Evolutionary conservation across 1,284 basidiomycete genomes (phyloP).

Genomic region (Singerocomus rubriflavus): DNA sequence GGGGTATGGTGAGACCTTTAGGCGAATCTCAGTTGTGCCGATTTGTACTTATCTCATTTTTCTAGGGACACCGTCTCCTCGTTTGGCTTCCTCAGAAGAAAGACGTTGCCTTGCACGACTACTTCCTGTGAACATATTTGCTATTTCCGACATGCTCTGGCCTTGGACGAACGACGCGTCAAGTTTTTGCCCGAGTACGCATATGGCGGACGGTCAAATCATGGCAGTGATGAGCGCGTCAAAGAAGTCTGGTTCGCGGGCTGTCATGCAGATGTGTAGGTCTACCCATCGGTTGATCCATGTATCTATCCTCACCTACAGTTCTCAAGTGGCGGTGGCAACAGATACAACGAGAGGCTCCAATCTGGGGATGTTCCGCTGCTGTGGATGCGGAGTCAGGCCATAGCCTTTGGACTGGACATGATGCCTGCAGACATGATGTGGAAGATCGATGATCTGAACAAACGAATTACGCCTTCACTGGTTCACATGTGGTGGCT

Average conservation of each 20-base stretch:
- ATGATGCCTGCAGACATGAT: conserved; percentile 24
- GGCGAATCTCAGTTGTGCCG: background rate
- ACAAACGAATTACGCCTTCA: conserved; percentile 23
- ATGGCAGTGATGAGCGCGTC: conserved; percentile 15
- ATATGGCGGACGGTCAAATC: conserved; percentile 23
- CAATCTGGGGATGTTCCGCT: conserved; percentile 34
- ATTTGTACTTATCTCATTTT: background rate
- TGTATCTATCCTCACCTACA: conserved; percentile 1
- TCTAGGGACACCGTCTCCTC: conserved; percentile 36
- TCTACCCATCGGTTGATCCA: background rate
- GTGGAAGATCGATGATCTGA: conserved; percentile 31
- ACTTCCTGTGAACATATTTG: conserved; percentile 30
- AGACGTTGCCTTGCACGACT: conserved; percentile 29
- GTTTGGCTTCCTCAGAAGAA: conserved; percentile 31
- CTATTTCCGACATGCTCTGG: conserved; percentile 33
- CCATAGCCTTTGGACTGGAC: conserved; percentile 22
- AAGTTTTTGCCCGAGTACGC: conserved; percentile 41
- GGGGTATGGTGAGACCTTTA: conserved; percentile 34
- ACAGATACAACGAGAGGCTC: conserved; percentile 25
- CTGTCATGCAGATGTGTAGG: conserved; percentile 35
- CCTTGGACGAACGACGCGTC: conserved; percentile 40
- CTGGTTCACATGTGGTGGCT: conserved; percentile 26
- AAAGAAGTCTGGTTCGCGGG: conserved; percentile 40
- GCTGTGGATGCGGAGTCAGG: conserved; percentile 35
- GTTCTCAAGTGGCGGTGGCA: conserved; percentile 30